These are phyloP conservation scores for Stentor coeruleus DNA, from an alignment of 73 alveolate species.

Conservation along the genomic window DNA sequence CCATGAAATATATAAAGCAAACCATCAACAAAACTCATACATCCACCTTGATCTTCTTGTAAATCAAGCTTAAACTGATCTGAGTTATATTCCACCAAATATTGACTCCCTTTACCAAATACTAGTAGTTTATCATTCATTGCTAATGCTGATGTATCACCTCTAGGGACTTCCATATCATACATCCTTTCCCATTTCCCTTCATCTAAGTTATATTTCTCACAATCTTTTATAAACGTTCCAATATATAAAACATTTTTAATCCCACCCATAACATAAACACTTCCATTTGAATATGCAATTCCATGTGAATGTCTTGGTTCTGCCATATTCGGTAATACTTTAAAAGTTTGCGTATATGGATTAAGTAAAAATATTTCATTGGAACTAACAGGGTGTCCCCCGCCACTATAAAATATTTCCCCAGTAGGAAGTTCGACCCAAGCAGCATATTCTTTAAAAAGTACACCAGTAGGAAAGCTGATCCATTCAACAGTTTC, in stretches of 20 bases:
- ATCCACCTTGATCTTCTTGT: background rate
- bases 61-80: background rate
- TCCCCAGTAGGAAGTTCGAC: background rate
- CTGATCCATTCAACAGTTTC: background rate
- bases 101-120: background rate
- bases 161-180: background rate
- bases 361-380: background rate
- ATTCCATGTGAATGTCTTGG: background rate
- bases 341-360: no score
- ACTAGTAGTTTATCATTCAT: background rate
- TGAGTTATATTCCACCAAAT: background rate
- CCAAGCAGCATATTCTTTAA: constrained; percentile 1
- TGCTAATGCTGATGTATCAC: background rate
- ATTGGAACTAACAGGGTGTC: background rate
- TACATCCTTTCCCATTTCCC: background rate
- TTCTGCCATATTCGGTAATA: background rate
- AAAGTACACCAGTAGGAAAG: background rate
- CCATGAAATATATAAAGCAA: background rate
- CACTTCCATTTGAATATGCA: background rate
- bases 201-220: background rate
- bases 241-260: background rate
- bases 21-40: background rate
- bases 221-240: background rate
- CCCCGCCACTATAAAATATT: background rate
- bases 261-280: background rate